Conservation (phyloP, 805 yeast genomes). For the Hyphopichia homilentoma region DNA sequence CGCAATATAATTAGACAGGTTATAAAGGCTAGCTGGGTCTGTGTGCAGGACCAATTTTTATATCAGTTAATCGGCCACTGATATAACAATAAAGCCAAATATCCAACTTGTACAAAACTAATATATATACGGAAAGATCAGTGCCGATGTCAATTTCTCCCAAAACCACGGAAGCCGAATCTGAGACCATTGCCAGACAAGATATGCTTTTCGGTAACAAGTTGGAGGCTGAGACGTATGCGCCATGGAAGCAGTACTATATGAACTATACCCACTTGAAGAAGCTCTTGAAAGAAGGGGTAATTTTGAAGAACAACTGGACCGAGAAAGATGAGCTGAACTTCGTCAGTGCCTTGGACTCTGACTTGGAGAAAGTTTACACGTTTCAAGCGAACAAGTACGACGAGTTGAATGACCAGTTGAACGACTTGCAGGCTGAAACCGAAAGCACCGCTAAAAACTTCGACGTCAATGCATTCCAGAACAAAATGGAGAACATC, state of each 20-base stretch:
- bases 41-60: too few species aligned
- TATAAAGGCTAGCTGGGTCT: too few species aligned
- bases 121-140: too few species aligned
- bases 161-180: too few species aligned
- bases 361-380: slow-evolving; percentile 73
- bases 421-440: slow-evolving; percentile 59
- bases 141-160: too few species aligned
- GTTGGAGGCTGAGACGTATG: slow-evolving; percentile 73
- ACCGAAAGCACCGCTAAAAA: slow-evolving; percentile 38
- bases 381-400: slow-evolving; percentile 67
- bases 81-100: too few species aligned
- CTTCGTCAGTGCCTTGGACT: slow-evolving; percentile 65
- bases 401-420: slow-evolving; percentile 59
- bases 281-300: slow-evolving; percentile 65
- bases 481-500: slow-evolving; percentile 66
- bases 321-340: slow-evolving; percentile 66
- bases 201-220: slow-evolving; percentile 84
- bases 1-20: too few species aligned
- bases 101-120: too few species aligned
- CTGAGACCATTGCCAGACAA: not conserved
- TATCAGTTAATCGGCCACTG: too few species aligned
- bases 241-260: slow-evolving; percentile 82
- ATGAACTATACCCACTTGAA: slow-evolving; percentile 64
- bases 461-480: slow-evolving; percentile 61
- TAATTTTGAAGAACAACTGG: slow-evolving; percentile 50